Evolutionary conservation across 2,329 filamentous ascomycete species (phyloP), one percentile per base, ranked within the genome.

Genomic region (Colletotrichum filicis): DNA sequence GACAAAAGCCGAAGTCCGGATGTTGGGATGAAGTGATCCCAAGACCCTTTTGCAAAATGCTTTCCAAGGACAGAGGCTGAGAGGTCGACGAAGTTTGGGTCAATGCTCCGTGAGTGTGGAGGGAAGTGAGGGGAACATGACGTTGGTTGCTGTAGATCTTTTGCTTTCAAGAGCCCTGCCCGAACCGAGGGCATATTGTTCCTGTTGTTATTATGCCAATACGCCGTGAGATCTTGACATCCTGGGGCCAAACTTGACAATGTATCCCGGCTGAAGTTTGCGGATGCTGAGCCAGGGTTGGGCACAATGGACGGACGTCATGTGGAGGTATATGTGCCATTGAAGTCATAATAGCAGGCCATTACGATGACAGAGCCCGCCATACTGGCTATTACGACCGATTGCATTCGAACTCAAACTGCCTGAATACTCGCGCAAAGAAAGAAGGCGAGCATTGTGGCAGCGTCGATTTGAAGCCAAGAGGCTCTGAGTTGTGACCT

Each of bases 281-380:
- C 35, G 49, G 53, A 16, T 71, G 63, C 35, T 22, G 55, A 53
- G 53, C 32, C 37, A 16, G 52, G 42, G 24, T 57, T 55, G 37
- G 58, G 35, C 22, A 42, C 22, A 53, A 46, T 49, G 53, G 28
- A 65, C 66, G 66, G 28, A 65, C 66, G 66, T 70, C 70, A 73
- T 70, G 24, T 63, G 65, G 66, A 58, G 65, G n/a, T 68, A 68
- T 68, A 63, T 72, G 65, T 72, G 69, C 65, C 58, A 64, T 28
- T 30, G 42, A 28, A 72, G 65, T 32, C 22, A 57, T 61, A 28
- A 56, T 63, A 55, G 60, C 35, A 16, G 53, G 49, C 49, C 28
- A 32, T 28, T 32, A 32, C 9, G 42, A 57, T 22, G 5, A 35
- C 3, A 9, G 4, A 53, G 24, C 32, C 24, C 19, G 59, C 42